Evolutionary conservation across 495 filamentous ascomycete genomes (phyloP), one percentile per base, ranked within the genome.

Genomic region (Penicillium parvum): DNA sequence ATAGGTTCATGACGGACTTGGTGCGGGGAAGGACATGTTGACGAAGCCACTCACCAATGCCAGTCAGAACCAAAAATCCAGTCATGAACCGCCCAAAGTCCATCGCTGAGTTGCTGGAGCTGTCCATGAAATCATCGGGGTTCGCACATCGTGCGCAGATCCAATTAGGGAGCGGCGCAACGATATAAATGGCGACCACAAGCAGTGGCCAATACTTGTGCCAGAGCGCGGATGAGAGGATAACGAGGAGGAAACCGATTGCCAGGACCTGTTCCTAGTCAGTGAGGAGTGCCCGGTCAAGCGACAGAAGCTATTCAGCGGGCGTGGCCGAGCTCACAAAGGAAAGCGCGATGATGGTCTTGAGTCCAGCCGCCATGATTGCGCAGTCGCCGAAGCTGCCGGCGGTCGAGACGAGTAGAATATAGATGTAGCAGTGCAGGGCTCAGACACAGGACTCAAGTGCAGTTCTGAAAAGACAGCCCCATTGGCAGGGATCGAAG

Each of bases 171-270:
- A 98, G 69, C 5, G 92, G 94, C 40, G 92, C 92, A 55, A 97
- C 58, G 45, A 95, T 78, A 71, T 96, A 97, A 46, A 92, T 97
- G 51, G 82, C 94, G 37, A 97, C 92, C 42, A 97, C 92, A 32
- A 96, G 77, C 48, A 98, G 75, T 19, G 92, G 86, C 55, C 90
- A 86, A 79, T 94, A 98, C 61, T 88, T 86, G 45, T 88, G 74
- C 75, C 82, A 97, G 38, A 98, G 84, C 21, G 94, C 92, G 58
- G 89, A 92, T 47, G 90, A 96, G 59, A 98, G 86, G 69, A 98
- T 98, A 32, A 97, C 91, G 48, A 98, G 90, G 58, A 98, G 88
- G 78, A 98, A 98, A 57, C 92, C 92, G 62, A 98, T 92, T 46
- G 94, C 94, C 42, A 98, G 88, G 58, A 98, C 78, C 86, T 90